These are phyloP conservation scores for Avena insularis DNA, from an alignment of 176 grass and related monocot species.

Conservation along the genomic window DNA sequence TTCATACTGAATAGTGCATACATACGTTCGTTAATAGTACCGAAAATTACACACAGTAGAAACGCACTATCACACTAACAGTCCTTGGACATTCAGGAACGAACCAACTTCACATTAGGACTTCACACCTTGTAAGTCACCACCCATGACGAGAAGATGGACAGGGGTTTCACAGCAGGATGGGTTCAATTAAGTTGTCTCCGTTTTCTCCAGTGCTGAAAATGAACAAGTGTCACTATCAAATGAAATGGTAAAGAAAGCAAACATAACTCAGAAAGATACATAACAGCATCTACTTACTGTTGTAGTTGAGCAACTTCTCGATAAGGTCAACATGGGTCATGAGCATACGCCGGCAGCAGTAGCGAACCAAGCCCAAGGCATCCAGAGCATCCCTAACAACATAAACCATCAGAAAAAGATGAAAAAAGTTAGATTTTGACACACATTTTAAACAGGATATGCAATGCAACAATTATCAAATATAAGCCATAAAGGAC, in stretches of 20 bases:
- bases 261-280: conserved; percentile 11
- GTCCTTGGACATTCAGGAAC: conserved; percentile 8
- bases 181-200: conserved; percentile 32
- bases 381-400: conserved; percentile 89
- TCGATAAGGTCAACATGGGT: conserved; percentile 98
- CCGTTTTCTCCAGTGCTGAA: conserved; percentile 75
- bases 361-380: conserved; percentile 85
- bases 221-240: conserved; percentile 25
- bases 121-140: background rate
- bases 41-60: background rate
- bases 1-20: background rate
- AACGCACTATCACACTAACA: background rate
- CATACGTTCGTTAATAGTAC: background rate
- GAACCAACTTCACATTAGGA: conserved; percentile 15
- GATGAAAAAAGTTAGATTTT: background rate
- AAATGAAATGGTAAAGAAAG: conserved; percentile 23
- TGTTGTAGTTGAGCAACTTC: conserved; percentile 97
- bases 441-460: background rate
- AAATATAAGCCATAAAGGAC: background rate
- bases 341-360: conserved; percentile 97
- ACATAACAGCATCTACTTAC: conserved; percentile 53
- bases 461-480: background rate
- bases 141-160: background rate
- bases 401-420: conserved; percentile 21
- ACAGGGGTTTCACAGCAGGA: background rate